Conservation (phyloP, 768 basidiomycete genomes). For the Pulveroboletus frians region DNA sequence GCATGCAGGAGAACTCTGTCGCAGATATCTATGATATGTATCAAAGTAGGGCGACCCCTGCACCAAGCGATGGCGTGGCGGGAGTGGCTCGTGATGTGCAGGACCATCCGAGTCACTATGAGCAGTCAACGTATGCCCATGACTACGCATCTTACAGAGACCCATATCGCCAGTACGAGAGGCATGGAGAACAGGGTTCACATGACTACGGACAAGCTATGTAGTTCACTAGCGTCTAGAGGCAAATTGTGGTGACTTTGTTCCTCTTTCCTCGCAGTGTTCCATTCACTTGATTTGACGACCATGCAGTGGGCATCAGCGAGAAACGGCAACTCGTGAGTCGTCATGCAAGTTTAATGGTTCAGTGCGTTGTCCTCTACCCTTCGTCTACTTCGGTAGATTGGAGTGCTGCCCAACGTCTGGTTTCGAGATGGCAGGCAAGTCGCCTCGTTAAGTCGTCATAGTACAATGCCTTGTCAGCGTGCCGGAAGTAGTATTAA, state of each 20-base stretch:
- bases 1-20: slow-evolving; percentile 25
- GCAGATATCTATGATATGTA: slow-evolving; percentile 55
- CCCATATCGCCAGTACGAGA: slow-evolving; percentile 26
- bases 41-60: slow-evolving; percentile 42
- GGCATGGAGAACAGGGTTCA: slow-evolving; percentile 26
- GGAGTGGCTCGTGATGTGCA: slow-evolving; percentile 38
- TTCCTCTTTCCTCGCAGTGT: slow-evolving; percentile 18
- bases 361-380: not conserved
- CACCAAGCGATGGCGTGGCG: slow-evolving; percentile 28
- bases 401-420: not conserved
- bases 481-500: not conserved
- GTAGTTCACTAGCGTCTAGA: slow-evolving; percentile 18
- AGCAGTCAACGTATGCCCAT: slow-evolving; percentile 21
- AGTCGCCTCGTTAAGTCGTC: not conserved
- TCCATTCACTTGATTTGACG: slow-evolving; percentile 26
- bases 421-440: not conserved
- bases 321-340: not conserved
- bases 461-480: not conserved
- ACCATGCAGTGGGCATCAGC: not conserved
- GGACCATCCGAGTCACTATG: slow-evolving; percentile 31
- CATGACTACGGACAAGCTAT: slow-evolving; percentile 32
- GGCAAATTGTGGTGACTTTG: slow-evolving; percentile 13
- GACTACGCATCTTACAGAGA: slow-evolving; percentile 29
- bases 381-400: not conserved
- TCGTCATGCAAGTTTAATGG: not conserved